Percentiles rank a stretch among this genome's conserved stretches.
Conservation (phyloP, 495 filamentous ascomycete species). For the Parmelia sp. region DNA sequence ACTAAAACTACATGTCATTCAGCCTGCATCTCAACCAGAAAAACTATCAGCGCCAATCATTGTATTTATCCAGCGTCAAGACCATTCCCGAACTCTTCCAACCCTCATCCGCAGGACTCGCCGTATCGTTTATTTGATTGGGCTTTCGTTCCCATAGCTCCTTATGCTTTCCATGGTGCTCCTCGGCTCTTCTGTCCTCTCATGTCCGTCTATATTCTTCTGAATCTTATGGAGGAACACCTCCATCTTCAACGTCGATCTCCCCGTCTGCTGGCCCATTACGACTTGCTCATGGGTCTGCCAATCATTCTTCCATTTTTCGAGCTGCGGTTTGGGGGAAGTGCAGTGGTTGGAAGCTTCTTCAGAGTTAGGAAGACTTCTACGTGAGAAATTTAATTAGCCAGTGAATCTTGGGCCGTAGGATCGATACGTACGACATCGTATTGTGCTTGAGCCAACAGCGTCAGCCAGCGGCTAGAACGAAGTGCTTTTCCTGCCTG, state of each 20-base stretch:
- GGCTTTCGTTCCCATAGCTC: background rate
- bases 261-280: background rate
- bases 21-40: too few relatives aligned
- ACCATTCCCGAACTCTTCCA: background rate
- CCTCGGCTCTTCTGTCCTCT: background rate
- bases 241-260: background rate
- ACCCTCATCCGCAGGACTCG: background rate
- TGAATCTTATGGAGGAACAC: slow-evolving; percentile 1
- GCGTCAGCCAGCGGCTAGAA: background rate
- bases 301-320: background rate
- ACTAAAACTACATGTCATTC: background rate
- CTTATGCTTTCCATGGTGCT: background rate
- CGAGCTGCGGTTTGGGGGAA: background rate
- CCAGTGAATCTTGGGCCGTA: background rate
- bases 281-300: slow-evolving; percentile 9
- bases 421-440: background rate
- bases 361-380: background rate
- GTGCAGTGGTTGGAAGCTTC: too few relatives aligned
- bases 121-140: background rate
- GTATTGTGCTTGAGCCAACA: background rate
- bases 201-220: background rate
- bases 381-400: background rate
- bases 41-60: background rate
- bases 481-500: background rate
- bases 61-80: background rate